Percentiles rank a stretch among this genome's conserved stretches.
phyloP scores from a whole-genome alignment of 1,284 basidiomycete species.

The Athelia psychrophila region DNA sequence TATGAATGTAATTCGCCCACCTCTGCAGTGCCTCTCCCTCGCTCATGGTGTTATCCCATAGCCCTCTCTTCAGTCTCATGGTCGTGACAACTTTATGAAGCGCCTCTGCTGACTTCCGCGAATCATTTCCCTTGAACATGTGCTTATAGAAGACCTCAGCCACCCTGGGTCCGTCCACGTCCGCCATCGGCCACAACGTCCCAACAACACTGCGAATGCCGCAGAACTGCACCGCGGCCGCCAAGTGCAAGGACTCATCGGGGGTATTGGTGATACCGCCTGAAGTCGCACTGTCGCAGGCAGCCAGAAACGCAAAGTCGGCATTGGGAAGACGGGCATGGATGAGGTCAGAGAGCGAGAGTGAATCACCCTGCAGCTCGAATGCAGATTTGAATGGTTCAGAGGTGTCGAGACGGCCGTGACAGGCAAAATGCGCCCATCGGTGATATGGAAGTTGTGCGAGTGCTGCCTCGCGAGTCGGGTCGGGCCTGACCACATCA shows the following conservation, averaged over 20 bases:
- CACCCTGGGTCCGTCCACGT: constrained; percentile 18
- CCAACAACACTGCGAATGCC: constrained; percentile 35
- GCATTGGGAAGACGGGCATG: constrained; percentile 14
- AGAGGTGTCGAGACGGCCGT: constrained; percentile 7
- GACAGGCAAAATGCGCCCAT: constrained; percentile 25
- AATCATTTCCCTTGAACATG: constrained; percentile 10
- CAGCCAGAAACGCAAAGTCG: constrained; percentile 34
- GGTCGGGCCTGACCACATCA: constrained; percentile 13
- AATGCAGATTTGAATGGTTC: constrained; percentile 24
- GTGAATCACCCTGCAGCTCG: constrained; percentile 15
- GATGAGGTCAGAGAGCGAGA: constrained; percentile 25
- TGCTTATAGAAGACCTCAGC: constrained; percentile 17
- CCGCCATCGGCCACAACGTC: constrained; percentile 33
- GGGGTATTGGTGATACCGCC: constrained; percentile 15
- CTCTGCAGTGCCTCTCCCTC: constrained; percentile 3
- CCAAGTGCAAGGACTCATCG: constrained; percentile 33
- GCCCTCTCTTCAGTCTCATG: constrained; percentile 5
- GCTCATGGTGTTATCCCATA: background rate
- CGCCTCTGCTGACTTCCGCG: constrained; percentile 12
- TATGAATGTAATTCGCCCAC: constrained; percentile 13
- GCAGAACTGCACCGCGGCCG: constrained; percentile 29
- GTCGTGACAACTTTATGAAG: constrained; percentile 7
- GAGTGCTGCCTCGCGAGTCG: constrained; percentile 9
- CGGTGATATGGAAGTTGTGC: constrained; percentile 15
- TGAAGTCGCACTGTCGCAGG: constrained; percentile 22